A percentile compares a stretch with the other conserved stretches of the same genome.
These are phyloP conservation scores for Trichoderma lentiforme DNA, from an alignment of 2,329 filamentous ascomycete genomes.

Conservation along the genomic window DNA sequence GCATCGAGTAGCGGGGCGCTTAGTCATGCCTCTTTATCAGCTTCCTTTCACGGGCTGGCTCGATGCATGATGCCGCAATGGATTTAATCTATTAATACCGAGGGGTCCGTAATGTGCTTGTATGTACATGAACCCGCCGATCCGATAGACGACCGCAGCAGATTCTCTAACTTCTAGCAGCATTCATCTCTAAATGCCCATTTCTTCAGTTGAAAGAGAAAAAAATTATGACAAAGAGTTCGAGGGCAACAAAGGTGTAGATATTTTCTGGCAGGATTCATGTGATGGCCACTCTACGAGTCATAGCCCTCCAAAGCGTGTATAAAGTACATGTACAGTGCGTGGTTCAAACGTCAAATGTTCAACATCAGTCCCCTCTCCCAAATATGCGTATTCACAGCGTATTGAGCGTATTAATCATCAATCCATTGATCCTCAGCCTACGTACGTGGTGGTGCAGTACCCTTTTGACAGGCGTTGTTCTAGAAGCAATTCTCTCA, in stretches of 20 bases:
- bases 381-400: not conserved
- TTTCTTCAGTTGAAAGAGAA: not conserved
- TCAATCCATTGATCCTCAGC: not conserved
- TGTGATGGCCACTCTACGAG: not conserved
- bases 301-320: not conserved
- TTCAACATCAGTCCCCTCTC: not conserved
- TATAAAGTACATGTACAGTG: not conserved
- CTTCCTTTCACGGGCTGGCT: not conserved
- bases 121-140: not conserved
- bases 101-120: not conserved
- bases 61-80: not conserved
- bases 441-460: not conserved
- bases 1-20: not conserved
- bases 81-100: constrained; percentile 4
- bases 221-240: not conserved
- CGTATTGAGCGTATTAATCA: not conserved
- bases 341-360: not conserved
- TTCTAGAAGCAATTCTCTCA: not conserved
- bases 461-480: not conserved
- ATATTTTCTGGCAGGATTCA: not conserved
- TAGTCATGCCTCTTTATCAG: not conserved
- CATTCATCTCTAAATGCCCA: not conserved
- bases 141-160: not conserved
- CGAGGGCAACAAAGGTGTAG: not conserved
- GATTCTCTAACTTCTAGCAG: not conserved